Evolutionary conservation across 2,329 filamentous ascomycete species (phyloP), one percentile per base, ranked within the genome.

Genomic region (Claviceps purpurea): DNA sequence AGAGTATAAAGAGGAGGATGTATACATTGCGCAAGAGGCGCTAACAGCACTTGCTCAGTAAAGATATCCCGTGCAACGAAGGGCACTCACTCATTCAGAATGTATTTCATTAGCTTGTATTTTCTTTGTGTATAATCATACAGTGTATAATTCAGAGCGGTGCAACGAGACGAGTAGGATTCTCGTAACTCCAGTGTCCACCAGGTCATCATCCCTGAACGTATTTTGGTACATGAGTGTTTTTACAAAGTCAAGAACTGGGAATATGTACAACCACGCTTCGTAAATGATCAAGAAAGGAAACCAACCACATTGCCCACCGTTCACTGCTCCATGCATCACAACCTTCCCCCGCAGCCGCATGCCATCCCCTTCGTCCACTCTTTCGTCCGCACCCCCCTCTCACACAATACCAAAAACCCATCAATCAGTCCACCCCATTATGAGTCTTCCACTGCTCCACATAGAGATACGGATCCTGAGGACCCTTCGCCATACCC

Each of bases 401-500:
- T 8, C 22, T 13, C 20, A 16, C 10, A 11, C 16, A 44, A 34
- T 18, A 18, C 18, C 48, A 38, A 38, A 47, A 46, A 4, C 30
- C 6, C 54, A 72, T 66, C 40, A 7, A 24, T 45, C 41, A 81
- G 43, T 81, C 77, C 47, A 78, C 64, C 1, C 81, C 82, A 61
- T 86, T 86, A 68, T 81, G 79, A 10, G 67, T 62, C 73, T 86
- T 87, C 84, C 83, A 87, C 60, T 75, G 73, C 56, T 76, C 70
- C 47, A 87, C 69, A 62, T 85, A 87, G 43, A 75, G 65, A 58
- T 75, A 68, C n/a, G 82, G 78, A 61, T 78, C 78, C 57, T 78
- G 72, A 11, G 81, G 78, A 16, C 82, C 82, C 57, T 62, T 62
- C 38, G 74, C 70, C 38, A 71, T 54, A 24, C 73, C 73, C 57